These are phyloP conservation scores for Triticum aestivum DNA, from an alignment of 176 grass and related monocot genomes.

Conservation along the genomic window IWGSC_CS_RefSeq_v2.1 NC_057813.1:664757317-664757816, in stretches of 20 bases:
- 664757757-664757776: too few species aligned
- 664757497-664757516: neutral
- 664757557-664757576: conserved; percentile 6
- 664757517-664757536: neutral
- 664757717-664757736: too few species aligned
- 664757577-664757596: conserved; percentile 14
- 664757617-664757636: neutral
- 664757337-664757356: neutral
- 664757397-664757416: neutral
- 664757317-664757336: neutral
- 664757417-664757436: neutral
- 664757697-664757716: too few species aligned
- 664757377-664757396: neutral
- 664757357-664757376: neutral
- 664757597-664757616: neutral
- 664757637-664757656: neutral
- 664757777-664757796: too few species aligned
- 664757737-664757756: too few species aligned
- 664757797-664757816: too few species aligned
- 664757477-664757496: too few species aligned
- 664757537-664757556: neutral
- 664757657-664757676: too few species aligned
- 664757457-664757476: neutral
- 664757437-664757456: neutral
- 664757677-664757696: too few species aligned